phyloP scores from a whole-genome alignment of 2,329 filamentous ascomycete species.

The Arthrobotrys musiformis region DNA sequence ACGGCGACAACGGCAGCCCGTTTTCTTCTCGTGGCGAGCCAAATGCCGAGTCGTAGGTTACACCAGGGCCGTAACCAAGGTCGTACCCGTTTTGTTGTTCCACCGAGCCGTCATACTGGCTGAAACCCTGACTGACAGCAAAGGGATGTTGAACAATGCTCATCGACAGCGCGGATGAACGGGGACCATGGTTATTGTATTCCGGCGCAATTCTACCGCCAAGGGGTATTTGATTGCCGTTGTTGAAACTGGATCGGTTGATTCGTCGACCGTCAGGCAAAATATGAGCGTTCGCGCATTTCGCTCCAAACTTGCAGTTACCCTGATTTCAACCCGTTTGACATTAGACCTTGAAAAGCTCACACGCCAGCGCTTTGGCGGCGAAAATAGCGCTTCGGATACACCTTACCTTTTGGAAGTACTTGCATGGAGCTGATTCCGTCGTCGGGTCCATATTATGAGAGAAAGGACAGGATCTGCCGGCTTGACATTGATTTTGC shows the following conservation, averaged over 20 bases:
- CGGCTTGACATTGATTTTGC: conserved; percentile 94
- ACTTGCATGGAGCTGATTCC: conserved; percentile 93
- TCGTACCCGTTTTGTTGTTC: conserved; percentile 70
- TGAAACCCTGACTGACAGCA: conserved; percentile 63
- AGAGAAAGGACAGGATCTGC: conserved; percentile 93
- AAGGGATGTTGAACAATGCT: conserved; percentile 67
- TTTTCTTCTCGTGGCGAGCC: conserved; percentile 85
- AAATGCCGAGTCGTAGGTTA: conserved; percentile 70
- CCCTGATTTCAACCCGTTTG: conserved; percentile 70
- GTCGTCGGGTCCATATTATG: conserved; percentile 87
- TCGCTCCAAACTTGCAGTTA: conserved; percentile 98
- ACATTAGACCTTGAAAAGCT: conserved; percentile 25
- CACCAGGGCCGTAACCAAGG: conserved; percentile 57
- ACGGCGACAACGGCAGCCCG: conserved; percentile 82
- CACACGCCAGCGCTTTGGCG: conserved; percentile 25
- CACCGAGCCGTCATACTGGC: conserved; percentile 69
- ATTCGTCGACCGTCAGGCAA: conserved; percentile 92
- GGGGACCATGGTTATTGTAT: conserved; percentile 69
- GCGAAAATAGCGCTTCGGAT: conserved; percentile 39
- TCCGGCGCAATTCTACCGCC: conserved; percentile 76
- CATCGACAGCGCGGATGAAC: conserved; percentile 77
- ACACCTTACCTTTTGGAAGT: conserved; percentile 87
- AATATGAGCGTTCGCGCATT: conserved; percentile 96
- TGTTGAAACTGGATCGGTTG: conserved; percentile 73
- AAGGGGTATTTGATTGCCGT: conserved; percentile 70